A percentile compares a stretch with the other conserved stretches of the same genome.
phyloP scores from a whole-genome alignment of 208 protist genomes.

The Trypanosoma boissoni region DNA sequence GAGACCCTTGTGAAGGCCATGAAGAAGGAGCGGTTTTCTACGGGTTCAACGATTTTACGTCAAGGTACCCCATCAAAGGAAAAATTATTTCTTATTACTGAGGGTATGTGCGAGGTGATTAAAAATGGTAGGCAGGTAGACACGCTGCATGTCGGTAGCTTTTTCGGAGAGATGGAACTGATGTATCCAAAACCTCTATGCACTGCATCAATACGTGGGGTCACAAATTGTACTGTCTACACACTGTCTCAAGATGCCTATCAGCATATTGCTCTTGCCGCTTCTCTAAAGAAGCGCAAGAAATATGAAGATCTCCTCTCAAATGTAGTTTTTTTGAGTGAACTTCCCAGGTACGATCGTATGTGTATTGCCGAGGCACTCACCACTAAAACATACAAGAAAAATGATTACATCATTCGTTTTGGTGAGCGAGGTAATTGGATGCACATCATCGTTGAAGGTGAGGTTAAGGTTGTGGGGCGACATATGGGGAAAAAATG shows the following conservation, averaged over 20 bases:
- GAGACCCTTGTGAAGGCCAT: slow-evolving; percentile 56
- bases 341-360: slow-evolving; percentile 80
- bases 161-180: slow-evolving; percentile 85
- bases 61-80: slow-evolving; percentile 61
- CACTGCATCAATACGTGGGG: slow-evolving; percentile 75
- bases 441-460: slow-evolving; percentile 81
- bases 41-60: slow-evolving; percentile 64
- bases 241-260: slow-evolving; percentile 82
- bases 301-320: slow-evolving; percentile 64
- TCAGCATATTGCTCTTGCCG: slow-evolving; percentile 70
- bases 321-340: slow-evolving; percentile 67
- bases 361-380: slow-evolving; percentile 88
- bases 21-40: slow-evolving; percentile 50
- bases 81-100: slow-evolving; percentile 71
- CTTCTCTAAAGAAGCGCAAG: slow-evolving; percentile 57
- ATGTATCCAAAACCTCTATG: slow-evolving; percentile 85
- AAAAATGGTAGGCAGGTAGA: slow-evolving; percentile 70
- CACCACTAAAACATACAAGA: slow-evolving; percentile 47
- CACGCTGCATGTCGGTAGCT: slow-evolving; percentile 48
- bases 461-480: slow-evolving; percentile 75
- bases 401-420: slow-evolving; percentile 68
- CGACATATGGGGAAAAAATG: slow-evolving; percentile 53
- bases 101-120: slow-evolving; percentile 82
- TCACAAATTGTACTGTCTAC: slow-evolving; percentile 75
- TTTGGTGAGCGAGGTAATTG: slow-evolving; percentile 64